Percentiles rank a stretch among this genome's conserved stretches.
phyloP scores from a whole-genome alignment of 2,329 filamentous ascomycete species.

The Nectriaceae sp. region DNA sequence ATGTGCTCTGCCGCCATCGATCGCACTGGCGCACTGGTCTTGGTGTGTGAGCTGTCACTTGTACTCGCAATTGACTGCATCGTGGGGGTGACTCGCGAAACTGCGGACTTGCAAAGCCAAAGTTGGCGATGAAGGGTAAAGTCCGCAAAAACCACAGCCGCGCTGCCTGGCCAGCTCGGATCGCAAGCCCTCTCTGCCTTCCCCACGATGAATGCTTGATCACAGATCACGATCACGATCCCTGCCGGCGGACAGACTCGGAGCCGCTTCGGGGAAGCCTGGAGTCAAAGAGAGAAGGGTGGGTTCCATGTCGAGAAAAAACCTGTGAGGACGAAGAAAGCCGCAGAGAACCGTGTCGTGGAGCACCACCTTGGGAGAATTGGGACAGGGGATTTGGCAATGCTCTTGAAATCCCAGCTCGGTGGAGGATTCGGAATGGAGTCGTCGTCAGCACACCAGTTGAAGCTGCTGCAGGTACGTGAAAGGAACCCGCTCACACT shows the following conservation, averaged over 20 bases:
- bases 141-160: not conserved
- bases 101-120: too few relatives aligned
- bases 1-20: not conserved
- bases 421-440: constrained; percentile 13
- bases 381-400: not conserved
- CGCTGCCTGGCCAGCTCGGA: not conserved
- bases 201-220: not conserved
- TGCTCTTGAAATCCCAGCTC: not conserved
- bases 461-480: constrained; percentile 13
- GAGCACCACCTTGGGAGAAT: not conserved
- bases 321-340: constrained; percentile 1
- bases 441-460: constrained; percentile 11
- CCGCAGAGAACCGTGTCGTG: constrained; percentile 1
- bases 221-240: too few relatives aligned
- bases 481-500: constrained; percentile 1
- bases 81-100: not conserved
- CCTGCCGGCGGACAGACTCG: constrained; percentile 23
- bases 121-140: too few relatives aligned
- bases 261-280: constrained; percentile 16
- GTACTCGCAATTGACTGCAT: not conserved
- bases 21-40: not conserved
- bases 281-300: constrained; percentile 5
- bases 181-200: not conserved
- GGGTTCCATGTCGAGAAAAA: constrained; percentile 19
- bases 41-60: not conserved